Conservation (phyloP, 202 grass and related monocot genomes). For the Setaria italica region DNA sequence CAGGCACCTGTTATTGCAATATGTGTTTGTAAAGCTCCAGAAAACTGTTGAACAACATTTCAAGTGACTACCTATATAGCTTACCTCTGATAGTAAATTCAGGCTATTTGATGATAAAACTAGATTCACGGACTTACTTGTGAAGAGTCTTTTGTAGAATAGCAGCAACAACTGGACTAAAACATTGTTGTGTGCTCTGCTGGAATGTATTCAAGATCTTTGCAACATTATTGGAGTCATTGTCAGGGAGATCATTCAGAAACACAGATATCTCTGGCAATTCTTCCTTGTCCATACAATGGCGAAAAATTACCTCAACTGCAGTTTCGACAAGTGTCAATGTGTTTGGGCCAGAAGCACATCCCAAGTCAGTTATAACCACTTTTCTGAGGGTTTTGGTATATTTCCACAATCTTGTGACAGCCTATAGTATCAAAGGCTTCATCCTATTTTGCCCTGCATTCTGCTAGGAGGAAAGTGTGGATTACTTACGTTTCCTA, state of each 20-base stretch:
- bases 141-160: slow-evolving; percentile 46
- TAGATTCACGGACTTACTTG: slow-evolving; percentile 39
- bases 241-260: neutral
- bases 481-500: neutral
- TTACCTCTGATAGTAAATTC: slow-evolving; percentile 48
- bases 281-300: neutral
- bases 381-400: neutral
- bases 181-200: neutral
- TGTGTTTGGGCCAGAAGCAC: neutral
- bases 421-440: neutral
- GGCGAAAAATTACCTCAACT: neutral
- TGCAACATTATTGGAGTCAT: neutral
- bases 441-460: neutral
- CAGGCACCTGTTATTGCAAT: slow-evolving; percentile 6
- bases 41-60: neutral
- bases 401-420: neutral
- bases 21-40: neutral
- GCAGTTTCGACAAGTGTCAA: neutral
- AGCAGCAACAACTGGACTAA: neutral
- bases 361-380: neutral
- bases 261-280: neutral
- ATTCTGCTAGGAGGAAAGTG: neutral
- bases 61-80: neutral
- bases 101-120: slow-evolving; percentile 32
- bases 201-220: neutral